Conservation (phyloP, 2,329 filamentous ascomycete genomes). For the Rutstroemia sp. region DNA sequence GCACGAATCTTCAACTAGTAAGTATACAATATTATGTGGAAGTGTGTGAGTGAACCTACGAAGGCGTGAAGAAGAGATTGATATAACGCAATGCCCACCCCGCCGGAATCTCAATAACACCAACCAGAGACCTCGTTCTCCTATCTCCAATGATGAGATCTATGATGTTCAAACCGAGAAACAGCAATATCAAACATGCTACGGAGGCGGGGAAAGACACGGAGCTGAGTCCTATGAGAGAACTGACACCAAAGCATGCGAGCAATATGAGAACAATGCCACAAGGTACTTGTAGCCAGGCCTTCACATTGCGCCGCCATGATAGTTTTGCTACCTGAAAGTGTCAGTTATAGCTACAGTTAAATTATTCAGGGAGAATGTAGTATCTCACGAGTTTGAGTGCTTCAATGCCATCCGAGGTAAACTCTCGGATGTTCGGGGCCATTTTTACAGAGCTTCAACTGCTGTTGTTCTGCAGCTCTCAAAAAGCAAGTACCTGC, state of each 20-base stretch:
- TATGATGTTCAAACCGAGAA: constrained; percentile 40
- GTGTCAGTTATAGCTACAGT: constrained; percentile 12
- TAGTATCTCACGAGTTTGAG: constrained; percentile 21
- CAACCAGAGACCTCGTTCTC: constrained; percentile 40
- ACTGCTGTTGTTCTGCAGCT: neutral
- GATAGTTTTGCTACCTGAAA: constrained; percentile 22
- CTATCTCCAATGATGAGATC: constrained; percentile 42
- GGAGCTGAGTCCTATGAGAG: constrained; percentile 36
- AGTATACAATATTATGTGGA: neutral
- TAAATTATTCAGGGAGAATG: neutral
- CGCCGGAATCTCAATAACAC: constrained; percentile 42
- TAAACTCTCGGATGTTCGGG: neutral
- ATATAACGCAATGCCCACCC: constrained; percentile 15
- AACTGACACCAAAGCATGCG: constrained; percentile 35
- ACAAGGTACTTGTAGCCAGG: constrained; percentile 46
- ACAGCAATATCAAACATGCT: constrained; percentile 48
- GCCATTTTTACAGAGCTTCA: neutral
- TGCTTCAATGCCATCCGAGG: constrained; percentile 21
- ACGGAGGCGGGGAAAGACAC: constrained; percentile 54
- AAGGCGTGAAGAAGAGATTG: constrained; percentile 14
- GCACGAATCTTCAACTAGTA: constrained; percentile 37
- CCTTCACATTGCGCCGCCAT: constrained; percentile 26
- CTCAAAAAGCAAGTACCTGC: too few species aligned
- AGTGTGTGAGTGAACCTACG: neutral
- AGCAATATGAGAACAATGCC: constrained; percentile 33